Evolutionary conservation across 1,139 yeast genomes (phyloP).

Genomic region (Meyerozyma carpophila): DNA sequence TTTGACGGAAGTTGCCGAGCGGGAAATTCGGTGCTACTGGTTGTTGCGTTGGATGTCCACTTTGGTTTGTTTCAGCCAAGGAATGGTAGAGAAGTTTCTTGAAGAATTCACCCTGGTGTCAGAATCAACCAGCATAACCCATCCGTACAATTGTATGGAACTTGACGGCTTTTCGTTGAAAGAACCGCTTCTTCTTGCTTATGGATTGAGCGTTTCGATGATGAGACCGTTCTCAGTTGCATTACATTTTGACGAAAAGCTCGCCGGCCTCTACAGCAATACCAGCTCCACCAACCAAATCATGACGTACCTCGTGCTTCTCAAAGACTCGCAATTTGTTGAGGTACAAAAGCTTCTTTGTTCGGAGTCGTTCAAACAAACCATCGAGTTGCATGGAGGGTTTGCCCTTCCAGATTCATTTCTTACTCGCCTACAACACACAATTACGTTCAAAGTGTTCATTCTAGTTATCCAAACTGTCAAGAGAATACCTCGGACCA

Average conservation of each 20-base stretch:
- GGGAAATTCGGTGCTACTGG: constrained; percentile 3
- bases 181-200: neutral
- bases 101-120: constrained; percentile 5
- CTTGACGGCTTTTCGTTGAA: neutral
- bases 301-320: constrained; percentile 1
- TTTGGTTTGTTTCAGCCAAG: constrained; percentile 7
- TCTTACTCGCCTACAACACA: constrained; percentile 5
- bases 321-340: constrained; percentile 6
- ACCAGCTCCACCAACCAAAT: neutral
- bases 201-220: neutral
- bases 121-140: neutral
- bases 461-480: constrained; percentile 8
- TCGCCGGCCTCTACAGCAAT: neutral
- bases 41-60: constrained; percentile 8
- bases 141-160: neutral
- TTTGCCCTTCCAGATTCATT: constrained; percentile 5
- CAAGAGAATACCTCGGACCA: constrained; percentile 6
- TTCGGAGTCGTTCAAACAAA: neutral
- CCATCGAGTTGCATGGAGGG: constrained; percentile 4
- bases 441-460: constrained; percentile 9
- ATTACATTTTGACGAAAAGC: neutral
- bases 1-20: neutral
- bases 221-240: neutral
- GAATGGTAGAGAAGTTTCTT: constrained; percentile 5
- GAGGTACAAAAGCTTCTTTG: constrained; percentile 3